Evolutionary conservation across 805 yeast species (phyloP).

Genomic region (Barnettozyma wickerhamii): DNA sequence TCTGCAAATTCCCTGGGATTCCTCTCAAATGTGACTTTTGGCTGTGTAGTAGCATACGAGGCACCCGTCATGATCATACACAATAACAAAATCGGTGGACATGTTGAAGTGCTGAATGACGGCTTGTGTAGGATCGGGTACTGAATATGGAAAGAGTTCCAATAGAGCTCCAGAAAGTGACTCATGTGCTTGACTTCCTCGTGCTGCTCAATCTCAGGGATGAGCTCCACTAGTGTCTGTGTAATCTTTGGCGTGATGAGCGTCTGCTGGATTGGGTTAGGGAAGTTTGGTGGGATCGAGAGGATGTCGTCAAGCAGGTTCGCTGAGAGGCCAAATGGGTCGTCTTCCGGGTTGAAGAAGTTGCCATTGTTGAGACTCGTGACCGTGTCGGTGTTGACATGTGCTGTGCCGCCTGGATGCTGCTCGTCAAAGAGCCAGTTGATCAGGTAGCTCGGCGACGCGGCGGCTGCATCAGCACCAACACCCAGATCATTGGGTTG

Average conservation of each 20-base stretch:
- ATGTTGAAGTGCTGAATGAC: conserved; percentile 48
- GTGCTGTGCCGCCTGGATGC: conserved; percentile 10
- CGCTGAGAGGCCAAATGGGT: conserved; percentile 27
- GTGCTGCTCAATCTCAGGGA: conserved; percentile 22
- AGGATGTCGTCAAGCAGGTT: conserved; percentile 25
- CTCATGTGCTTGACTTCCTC: conserved; percentile 19
- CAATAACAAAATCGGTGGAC: conserved; percentile 48
- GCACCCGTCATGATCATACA: conserved; percentile 42
- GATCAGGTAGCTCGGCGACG: conserved; percentile 22
- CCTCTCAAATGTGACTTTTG: conserved; percentile 11
- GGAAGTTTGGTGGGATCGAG: conserved; percentile 28
- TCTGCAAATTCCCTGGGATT: conserved; percentile 28
- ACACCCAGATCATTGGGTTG: no score
- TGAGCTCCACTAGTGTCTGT: conserved; percentile 12
- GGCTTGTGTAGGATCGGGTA: conserved; percentile 44
- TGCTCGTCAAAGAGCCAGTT: conserved; percentile 27
- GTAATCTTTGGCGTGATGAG: conserved; percentile 22
- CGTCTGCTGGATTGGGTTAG: conserved; percentile 26
- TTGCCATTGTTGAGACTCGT: conserved; percentile 21
- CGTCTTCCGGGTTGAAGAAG: conserved; percentile 27
- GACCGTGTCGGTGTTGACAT: conserved; percentile 11
- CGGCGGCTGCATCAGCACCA: conserved; percentile 12
- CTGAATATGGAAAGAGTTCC: conserved; percentile 35
- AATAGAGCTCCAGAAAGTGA: conserved; percentile 23
- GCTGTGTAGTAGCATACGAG: conserved; percentile 20